Conservation (phyloP, 2,329 filamentous ascomycete species). For the Corniculantispora saksenae region DNA sequence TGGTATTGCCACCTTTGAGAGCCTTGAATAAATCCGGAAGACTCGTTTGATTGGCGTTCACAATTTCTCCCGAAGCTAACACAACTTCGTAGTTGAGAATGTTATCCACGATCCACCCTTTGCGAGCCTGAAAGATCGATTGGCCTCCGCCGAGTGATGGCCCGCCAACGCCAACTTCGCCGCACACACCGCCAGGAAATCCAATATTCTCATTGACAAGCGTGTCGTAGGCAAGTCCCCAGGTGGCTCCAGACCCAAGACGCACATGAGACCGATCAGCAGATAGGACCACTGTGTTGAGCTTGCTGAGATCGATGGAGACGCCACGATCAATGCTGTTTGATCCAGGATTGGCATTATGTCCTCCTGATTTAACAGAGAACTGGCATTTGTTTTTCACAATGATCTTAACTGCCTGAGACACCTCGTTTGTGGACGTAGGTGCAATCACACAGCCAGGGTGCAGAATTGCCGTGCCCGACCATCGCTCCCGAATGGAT, state of each 20-base stretch:
- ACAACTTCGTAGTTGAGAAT: conserved; percentile 46
- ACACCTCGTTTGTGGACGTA: background rate
- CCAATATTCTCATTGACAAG: conserved; percentile 39
- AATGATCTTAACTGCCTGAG: conserved; percentile 18
- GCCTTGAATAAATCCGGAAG: conserved; percentile 48
- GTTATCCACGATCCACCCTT: conserved; percentile 44
- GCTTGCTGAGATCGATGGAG: conserved; percentile 39
- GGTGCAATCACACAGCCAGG: background rate
- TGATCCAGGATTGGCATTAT: conserved; percentile 43
- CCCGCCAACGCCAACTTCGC: conserved; percentile 44
- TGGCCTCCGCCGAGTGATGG: conserved; percentile 48
- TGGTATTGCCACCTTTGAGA: conserved; percentile 48
- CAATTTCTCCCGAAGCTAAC: conserved; percentile 42
- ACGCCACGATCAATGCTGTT: conserved; percentile 40
- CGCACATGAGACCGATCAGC: conserved; percentile 35
- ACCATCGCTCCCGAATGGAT: background rate
- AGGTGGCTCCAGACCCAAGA: conserved; percentile 43
- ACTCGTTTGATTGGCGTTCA: conserved; percentile 40
- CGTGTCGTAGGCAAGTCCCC: conserved; percentile 41
- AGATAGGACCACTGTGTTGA: conserved; percentile 37
- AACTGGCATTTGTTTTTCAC: conserved; percentile 34
- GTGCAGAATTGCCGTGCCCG: background rate
- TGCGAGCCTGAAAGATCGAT: conserved; percentile 39
- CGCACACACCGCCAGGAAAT: conserved; percentile 42
- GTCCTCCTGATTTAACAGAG: conserved; percentile 49